Evolutionary conservation across 2,329 filamentous ascomycete genomes (phyloP).

Genomic region (Paecilomyces sp.): DNA sequence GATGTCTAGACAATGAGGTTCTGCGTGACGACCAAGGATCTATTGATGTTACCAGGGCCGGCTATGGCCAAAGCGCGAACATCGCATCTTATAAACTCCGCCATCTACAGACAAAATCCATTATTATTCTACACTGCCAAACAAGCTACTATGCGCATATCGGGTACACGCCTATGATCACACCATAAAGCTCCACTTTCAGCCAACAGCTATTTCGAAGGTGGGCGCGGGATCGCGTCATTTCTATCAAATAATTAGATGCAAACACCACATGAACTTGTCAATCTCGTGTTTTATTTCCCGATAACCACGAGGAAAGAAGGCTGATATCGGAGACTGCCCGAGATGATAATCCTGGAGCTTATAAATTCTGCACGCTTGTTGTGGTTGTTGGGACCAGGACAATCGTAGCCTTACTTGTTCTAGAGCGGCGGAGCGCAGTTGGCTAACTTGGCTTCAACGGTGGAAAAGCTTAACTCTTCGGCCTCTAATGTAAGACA

Average conservation of each 20-base stretch:
- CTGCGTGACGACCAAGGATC: neutral
- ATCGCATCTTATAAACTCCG: neutral
- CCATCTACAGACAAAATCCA: neutral
- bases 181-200: slow-evolving; percentile 5
- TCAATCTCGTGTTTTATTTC: neutral
- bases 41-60: neutral
- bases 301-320: neutral
- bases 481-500: neutral
- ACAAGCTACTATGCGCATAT: neutral
- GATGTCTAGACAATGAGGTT: neutral
- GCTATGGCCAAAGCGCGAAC: neutral
- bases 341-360: neutral
- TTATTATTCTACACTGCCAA: neutral
- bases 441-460: neutral
- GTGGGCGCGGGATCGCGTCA: neutral
- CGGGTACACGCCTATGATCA: neutral
- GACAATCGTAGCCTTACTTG: neutral
- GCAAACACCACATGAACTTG: neutral
- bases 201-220: neutral
- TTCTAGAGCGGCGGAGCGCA: neutral
- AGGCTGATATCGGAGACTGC: neutral
- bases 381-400: neutral
- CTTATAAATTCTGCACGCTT: neutral
- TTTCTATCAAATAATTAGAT: neutral
- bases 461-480: neutral